Evolutionary conservation across 139 green algal species (phyloP), one percentile per base, ranked within the genome.

Genomic region (Pleodorina starrii): DNA sequence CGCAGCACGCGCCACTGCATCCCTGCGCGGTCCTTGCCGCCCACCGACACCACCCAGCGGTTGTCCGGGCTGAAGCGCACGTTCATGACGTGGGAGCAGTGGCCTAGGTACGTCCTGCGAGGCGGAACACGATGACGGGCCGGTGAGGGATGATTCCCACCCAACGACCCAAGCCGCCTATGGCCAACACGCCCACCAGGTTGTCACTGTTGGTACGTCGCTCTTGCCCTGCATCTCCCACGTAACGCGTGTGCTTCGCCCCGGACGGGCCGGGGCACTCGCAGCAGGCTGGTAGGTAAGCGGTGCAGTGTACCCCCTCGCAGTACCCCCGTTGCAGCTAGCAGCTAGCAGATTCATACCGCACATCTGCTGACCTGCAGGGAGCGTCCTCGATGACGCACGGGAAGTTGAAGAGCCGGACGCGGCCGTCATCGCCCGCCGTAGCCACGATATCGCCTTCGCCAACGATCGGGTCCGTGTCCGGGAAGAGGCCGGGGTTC

Each of bases 81-180:
- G 76, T 91, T 90, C 92, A 94, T 96, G 36, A 97, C 94, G 87
- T 97, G 95, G 0, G 88, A 93, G 42, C 90, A 94, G 89, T 97
- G 95, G 7, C 93, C 95, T 0, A 88, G 44, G 82, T 96, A 96
- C 10, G 77, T 74, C 73, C 92, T 93, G 87, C 14, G 29, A 25
- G 54, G 54, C 54, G 21, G 54, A 66, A 66, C 25, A 5, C 54
- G n/a, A n/a, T n/a, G n/a, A n/a, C n/a, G n/a, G n/a, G n/a, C n/a
- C n/a, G n/a, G n/a, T n/a, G n/a, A n/a, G n/a, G n/a, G n/a, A n/a
- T n/a, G n/a, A n/a, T n/a, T n/a, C n/a, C n/a, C n/a, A n/a, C n/a
- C n/a, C n/a, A n/a, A n/a, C n/a, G n/a, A n/a, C n/a, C n/a, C n/a
- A n/a, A n/a, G n/a, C n/a, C n/a, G n/a, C n/a, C n/a, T n/a, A n/a